A percentile compares a stretch with the other conserved stretches of the same genome.
Conservation (phyloP, 2,329 filamentous ascomycete species). For the Xylariaceae sp. region DNA sequence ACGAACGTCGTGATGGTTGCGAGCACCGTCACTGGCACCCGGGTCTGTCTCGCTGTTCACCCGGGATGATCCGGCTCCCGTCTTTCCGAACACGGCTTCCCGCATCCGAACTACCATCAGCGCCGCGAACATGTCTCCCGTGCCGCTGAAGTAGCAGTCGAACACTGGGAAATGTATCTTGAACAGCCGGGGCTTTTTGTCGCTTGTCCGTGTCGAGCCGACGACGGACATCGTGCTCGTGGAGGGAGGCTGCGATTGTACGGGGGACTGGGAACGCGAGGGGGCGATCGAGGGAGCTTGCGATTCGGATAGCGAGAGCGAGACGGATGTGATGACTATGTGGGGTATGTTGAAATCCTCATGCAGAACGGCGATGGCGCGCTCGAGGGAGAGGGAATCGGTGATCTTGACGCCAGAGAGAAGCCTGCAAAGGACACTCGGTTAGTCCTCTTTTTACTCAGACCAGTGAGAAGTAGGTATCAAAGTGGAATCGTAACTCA, state of each 20-base stretch:
- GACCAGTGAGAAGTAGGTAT: too few relatives aligned
- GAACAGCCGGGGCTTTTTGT: constrained; percentile 74
- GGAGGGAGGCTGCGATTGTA: constrained; percentile 16
- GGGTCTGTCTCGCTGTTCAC: background rate
- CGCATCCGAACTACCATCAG: constrained; percentile 83
- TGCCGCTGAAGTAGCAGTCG: constrained; percentile 92
- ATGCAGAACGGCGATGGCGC: constrained; percentile 76
- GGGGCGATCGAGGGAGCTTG: constrained; percentile 55
- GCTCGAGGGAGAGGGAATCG: constrained; percentile 66
- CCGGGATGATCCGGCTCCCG: too few relatives aligned
- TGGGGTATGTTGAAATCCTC: constrained; percentile 73
- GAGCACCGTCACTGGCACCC: too few relatives aligned
- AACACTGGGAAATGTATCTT: constrained; percentile 81
- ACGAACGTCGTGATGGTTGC: constrained; percentile 37
- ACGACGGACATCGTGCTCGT: constrained; percentile 56
- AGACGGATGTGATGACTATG: constrained; percentile 87
- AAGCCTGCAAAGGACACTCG: constrained; percentile 49
- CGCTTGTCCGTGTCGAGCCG: constrained; percentile 60
- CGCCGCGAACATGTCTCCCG: constrained; percentile 97
- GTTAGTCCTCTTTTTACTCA: too few relatives aligned
- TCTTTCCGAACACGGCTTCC: constrained; percentile 60
- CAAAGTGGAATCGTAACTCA: too few relatives aligned
- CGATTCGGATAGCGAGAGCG: constrained; percentile 52
- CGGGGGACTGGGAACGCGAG: constrained; percentile 35
- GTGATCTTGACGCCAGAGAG: constrained; percentile 81